Conservation (phyloP, 176 grass and related monocot species). For the Ensete ventricosum region DNA sequence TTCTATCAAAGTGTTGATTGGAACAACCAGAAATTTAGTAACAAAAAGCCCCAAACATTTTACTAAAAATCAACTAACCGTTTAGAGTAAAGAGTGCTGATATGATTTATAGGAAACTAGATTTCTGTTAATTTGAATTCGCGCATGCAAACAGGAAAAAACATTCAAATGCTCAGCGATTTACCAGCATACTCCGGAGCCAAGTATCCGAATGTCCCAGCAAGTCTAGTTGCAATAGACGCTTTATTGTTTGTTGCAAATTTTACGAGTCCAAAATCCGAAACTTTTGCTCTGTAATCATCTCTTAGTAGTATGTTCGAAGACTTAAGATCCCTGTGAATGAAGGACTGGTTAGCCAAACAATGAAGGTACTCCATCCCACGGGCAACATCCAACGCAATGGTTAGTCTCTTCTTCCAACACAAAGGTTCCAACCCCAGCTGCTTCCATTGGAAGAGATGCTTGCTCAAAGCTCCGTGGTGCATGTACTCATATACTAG, state of each 20-base stretch:
- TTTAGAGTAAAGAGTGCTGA: background rate
- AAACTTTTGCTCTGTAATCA: conserved; percentile 83
- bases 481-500: conserved; percentile 92
- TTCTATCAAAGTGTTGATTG: too few species aligned
- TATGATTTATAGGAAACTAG: background rate
- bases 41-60: too few species aligned
- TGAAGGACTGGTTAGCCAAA: conserved; percentile 65
- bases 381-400: conserved; percentile 83
- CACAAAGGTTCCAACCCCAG: conserved; percentile 58
- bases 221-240: conserved; percentile 78
- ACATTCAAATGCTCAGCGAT: background rate
- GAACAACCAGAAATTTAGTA: too few species aligned
- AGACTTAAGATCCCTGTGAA: conserved; percentile 89
- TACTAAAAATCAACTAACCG: too few species aligned
- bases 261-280: conserved; percentile 83
- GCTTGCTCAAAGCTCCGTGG: conserved; percentile 73
- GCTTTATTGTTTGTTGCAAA: conserved; percentile 68
- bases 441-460: conserved; percentile 79
- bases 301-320: conserved; percentile 85
- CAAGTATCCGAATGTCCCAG: conserved; percentile 92
- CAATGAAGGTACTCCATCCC: conserved; percentile 92
- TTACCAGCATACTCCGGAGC: conserved; percentile 98
- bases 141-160: background rate
- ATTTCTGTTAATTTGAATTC: background rate
- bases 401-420: conserved; percentile 86